These are phyloP conservation scores for Abrus precatorius DNA, from an alignment of 306 rosid genomes.

Conservation along the genomic window DNA sequence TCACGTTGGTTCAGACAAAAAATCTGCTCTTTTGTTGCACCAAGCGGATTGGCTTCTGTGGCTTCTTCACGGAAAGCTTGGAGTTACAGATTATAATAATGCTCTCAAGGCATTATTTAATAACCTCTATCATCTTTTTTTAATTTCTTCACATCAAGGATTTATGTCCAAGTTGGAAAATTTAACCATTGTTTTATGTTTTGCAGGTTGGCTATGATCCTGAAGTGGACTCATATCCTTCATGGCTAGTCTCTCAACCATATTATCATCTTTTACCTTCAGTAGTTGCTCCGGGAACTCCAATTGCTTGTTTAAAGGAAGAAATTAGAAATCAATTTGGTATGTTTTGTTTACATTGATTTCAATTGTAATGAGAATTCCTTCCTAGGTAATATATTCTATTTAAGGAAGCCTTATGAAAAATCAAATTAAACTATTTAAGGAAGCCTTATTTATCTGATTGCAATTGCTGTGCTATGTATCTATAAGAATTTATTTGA, in stretches of 20 bases:
- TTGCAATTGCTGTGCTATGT: neutral
- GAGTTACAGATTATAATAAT: conserved; percentile 91
- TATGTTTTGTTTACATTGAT: conserved; percentile 45
- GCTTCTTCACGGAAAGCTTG: conserved; percentile 95
- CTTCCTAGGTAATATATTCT: neutral
- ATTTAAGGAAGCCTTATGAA: conserved; percentile 30
- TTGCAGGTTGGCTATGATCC: conserved; percentile 97
- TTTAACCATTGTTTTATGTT: conserved; percentile 37
- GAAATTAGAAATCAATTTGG: conserved; percentile 66
- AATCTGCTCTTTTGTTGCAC: conserved; percentile 79
- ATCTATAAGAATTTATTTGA: conserved; percentile 23
- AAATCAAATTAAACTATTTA: neutral
- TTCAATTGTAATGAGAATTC: neutral
- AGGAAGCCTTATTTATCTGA: no score
- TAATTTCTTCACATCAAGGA: neutral
- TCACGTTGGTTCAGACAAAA: conserved; percentile 50
- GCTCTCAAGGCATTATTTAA: conserved; percentile 72
- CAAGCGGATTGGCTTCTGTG: conserved; percentile 97
- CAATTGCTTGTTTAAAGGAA: conserved; percentile 72
- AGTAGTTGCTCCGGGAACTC: conserved; percentile 87
- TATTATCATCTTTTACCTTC: conserved; percentile 81
- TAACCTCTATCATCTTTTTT: neutral
- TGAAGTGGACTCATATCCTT: conserved; percentile 81
- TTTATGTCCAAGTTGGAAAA: conserved; percentile 2
- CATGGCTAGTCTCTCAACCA: conserved; percentile 82